Base-by-base conservation (phyloP, 1,284 basidiomycete species). In the Cutaneotrichosporon dermatis region DNA sequence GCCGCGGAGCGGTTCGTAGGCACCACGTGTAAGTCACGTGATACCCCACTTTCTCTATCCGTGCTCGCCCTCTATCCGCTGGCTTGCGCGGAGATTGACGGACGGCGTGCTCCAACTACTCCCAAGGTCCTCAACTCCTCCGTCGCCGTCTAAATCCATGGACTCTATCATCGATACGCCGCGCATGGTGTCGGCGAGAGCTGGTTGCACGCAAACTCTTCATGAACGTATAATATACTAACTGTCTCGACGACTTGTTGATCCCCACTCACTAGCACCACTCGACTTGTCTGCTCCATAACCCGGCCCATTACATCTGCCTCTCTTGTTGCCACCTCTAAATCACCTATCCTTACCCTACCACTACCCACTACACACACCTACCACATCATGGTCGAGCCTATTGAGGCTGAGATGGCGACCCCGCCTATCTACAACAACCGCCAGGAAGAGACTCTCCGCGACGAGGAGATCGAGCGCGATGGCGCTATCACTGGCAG, bases 351-450 rank as follows among this genome's bases (percentile, higher is more conserved):
- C 42, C 42, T 16, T 8, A 43, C 39, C n/a, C 42, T 12, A 37
- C 48, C 57, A 11, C 42, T 33, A 46, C 43, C 54, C 25, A 46
- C 43, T 15, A 42, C 49, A 33, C 33, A 42, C 49, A 33, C 48
- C 48, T n/a, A n/a, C 49, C 13, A 39, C 45, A 60, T 40, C n/a
- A 69, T 69, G 69, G 57, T 68, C 51, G 69, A 72, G 55, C 73
- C 73, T 4, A 61, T 73, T 46, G 73, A 72, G 66, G 71, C 70
- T 33, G 71, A 73, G 51, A 58, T 73, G 45, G 70, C 71, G 46
- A 48, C 57, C 13, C 73, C 73, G 11, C 73, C 73, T 4, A 68
- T 73, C 55, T 71, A 65, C 59, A 65, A 58, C 39, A 48, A 64
- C 8, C 58, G 49, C 5, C 66, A 72, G 58, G 71, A 75, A 56